Base-by-base conservation (phyloP, 2,329 filamentous ascomycete genomes). In the Phaeosphaeria sp. region DNA sequence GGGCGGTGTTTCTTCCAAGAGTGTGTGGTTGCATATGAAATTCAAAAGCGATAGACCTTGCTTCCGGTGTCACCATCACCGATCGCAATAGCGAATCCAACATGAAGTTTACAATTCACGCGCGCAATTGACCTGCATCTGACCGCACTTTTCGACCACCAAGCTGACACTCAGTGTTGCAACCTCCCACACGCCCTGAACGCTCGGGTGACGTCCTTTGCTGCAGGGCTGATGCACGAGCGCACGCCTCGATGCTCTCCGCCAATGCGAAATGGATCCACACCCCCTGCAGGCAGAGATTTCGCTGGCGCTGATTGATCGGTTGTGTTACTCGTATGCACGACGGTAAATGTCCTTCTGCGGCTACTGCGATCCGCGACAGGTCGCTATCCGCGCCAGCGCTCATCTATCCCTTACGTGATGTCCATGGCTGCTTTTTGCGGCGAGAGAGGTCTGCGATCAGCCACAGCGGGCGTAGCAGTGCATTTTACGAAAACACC, bases 1-100 rank as follows among this genome's bases (percentile, higher is more conserved):
- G 45, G 63, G 58, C 53, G 57, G 60, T 66, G 53, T 61, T 59
- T 30, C 39, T 57, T 60, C 45, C 53, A 62, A 57, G 48, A 52
- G 50, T 58, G 57, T 56, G 53, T 49, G 48, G 50, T 58, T 64
- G 63, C 63, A 65, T 62, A 49, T 59, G 22, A 56, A 52, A 49
- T 36, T 55, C 46, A 55, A 70, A 70, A 67, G 63, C 49, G 60
- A 66, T 68, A 72, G 67, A 71, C 56, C 40, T 56, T 57, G 60
- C 56, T 58, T 65, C 60, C 50, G 65, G 66, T 62, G 60, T 66
- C 63, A 49, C 51, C 55, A 62, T 39, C 20, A 46, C 57, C 53
- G 39, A 55, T n/a, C 43, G 50, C 61, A 65, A 62, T 58, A 63
- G 54, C 60, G 53, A 51, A 55, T 43, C 44, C 47, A 42, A 51